A percentile compares a stretch with the other conserved stretches of the same genome.
These are phyloP conservation scores for Rugonectria rugulosa DNA, from an alignment of 2,329 filamentous ascomycete species.

Conservation along the genomic window DNA sequence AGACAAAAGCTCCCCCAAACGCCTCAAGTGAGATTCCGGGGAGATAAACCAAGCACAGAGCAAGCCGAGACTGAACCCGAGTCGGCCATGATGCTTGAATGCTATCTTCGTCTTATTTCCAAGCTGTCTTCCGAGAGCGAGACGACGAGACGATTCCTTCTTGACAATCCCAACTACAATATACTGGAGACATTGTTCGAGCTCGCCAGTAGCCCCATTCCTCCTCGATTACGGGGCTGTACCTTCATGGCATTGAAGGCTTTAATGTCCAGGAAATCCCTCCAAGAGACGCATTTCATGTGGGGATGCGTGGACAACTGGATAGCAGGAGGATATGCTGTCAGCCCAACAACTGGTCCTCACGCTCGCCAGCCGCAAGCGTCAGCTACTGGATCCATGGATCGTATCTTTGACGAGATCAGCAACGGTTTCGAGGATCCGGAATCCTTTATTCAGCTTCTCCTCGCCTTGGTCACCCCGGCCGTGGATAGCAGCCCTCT, in stretches of 20 bases:
- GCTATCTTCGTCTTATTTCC: slow-evolving; percentile 86
- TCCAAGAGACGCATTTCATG: slow-evolving; percentile 72
- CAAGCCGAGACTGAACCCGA: slow-evolving; percentile 86
- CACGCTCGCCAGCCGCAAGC: slow-evolving; percentile 42
- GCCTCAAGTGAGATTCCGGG: slow-evolving; percentile 54
- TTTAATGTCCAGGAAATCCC: slow-evolving; percentile 77
- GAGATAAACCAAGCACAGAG: slow-evolving; percentile 68
- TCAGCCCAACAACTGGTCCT: slow-evolving; percentile 43
- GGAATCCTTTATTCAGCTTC: slow-evolving; percentile 80
- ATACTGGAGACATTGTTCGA: slow-evolving; percentile 79
- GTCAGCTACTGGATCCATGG: slow-evolving; percentile 56
- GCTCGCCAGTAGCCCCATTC: slow-evolving; percentile 79
- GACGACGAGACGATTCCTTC: slow-evolving; percentile 75
- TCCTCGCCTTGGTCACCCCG: slow-evolving; percentile 76
- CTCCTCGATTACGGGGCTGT: slow-evolving; percentile 80
- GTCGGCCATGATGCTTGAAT: slow-evolving; percentile 95
- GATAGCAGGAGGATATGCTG: slow-evolving; percentile 68
- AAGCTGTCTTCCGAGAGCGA: slow-evolving; percentile 81
- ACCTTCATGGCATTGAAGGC: slow-evolving; percentile 81
- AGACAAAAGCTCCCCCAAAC: slow-evolving; percentile 70
- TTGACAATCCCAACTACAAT: slow-evolving; percentile 70
- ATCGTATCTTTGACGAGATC: slow-evolving; percentile 76
- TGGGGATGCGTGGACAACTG: slow-evolving; percentile 85
- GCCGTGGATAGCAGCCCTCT: slow-evolving; percentile 66
- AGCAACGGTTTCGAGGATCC: slow-evolving; percentile 84